Base-by-base conservation (phyloP, 805 yeast genomes). In the Cyberlindnera mycetangii region DNA sequence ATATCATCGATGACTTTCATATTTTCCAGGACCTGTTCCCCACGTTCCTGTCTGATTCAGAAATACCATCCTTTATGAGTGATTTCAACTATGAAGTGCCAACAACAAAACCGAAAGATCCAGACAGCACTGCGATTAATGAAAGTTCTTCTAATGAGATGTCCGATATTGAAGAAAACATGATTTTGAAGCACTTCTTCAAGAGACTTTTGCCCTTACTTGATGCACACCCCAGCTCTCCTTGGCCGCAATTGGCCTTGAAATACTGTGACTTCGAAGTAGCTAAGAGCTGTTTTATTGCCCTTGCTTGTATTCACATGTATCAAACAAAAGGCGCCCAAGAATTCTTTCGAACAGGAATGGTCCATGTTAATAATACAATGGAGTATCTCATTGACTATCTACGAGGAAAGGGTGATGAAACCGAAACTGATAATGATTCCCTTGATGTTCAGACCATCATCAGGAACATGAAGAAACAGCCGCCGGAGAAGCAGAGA, bases 241-340 rank as follows among this genome's bases (percentile, higher is more conserved):
- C 83, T 3, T 76, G 82, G 82, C 83, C 83, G 0, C 78, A 76
- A 46, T 57, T 78, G 45, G 80, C 81, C 34, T 62, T 78, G 48
- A 70, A 72, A 41, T 78, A 78, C 53, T 78, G 83, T 51, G 80
- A 78, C 52, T 70, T 75, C 50, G 79, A 77, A 50, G 70, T 78
- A 37, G 82, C 83, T 1, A 66, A 79, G 43, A 73, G 79, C 48
- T 78, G 83, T 48, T 78, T 78, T 51, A 69, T 78, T 17, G 76
- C 81, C 3, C 56, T 78, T 15, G 74, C 79, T 10, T 77, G 81
- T 37, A 76, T 77, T 30, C 83, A 78, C 55, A 61, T 78, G n/a
- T 78, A 75, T 52, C 81, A 77, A 45, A 70, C 75, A 38, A 69
- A 69, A 53, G 81, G 80, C 7, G 78, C 72, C 4, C 65, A 67